These are phyloP conservation scores for Solanum paucissectum DNA, from an alignment of 257 asterid genomes.

Conservation along the genomic window DNA sequence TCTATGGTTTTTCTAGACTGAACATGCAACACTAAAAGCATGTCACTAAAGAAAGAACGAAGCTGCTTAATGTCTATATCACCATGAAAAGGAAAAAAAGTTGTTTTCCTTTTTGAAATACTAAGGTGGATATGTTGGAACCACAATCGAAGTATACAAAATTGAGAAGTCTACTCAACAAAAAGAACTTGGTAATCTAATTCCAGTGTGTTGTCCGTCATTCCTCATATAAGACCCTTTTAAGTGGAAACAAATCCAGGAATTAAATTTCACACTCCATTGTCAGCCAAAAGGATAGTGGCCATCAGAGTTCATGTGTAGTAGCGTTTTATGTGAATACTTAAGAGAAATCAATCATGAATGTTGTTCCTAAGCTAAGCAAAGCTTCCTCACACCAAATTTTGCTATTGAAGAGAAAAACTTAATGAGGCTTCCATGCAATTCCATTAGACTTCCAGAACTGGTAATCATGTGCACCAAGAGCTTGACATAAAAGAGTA, in stretches of 20 bases:
- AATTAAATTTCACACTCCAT: neutral
- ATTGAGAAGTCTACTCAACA: neutral
- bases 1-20: neutral
- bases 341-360: neutral
- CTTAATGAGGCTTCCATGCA: neutral
- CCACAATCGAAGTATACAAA: neutral
- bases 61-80: neutral
- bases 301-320: neutral
- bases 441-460: neutral
- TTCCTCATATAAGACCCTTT: neutral
- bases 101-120: neutral
- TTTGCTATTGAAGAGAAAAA: neutral
- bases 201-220: neutral
- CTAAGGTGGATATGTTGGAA: neutral
- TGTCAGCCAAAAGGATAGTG: neutral
- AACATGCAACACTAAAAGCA: neutral
- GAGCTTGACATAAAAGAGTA: neutral
- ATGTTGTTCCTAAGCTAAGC: neutral
- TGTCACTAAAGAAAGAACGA: neutral
- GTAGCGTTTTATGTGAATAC: neutral
- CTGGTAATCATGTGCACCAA: neutral
- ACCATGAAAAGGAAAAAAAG: neutral
- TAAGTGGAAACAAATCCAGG: neutral
- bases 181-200: neutral
- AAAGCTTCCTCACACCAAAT: neutral